Evolutionary conservation across 306 rosid genomes (phyloP), one percentile per base, ranked within the genome.

Genomic region (Cyamopsis tetragonoloba): DNA sequence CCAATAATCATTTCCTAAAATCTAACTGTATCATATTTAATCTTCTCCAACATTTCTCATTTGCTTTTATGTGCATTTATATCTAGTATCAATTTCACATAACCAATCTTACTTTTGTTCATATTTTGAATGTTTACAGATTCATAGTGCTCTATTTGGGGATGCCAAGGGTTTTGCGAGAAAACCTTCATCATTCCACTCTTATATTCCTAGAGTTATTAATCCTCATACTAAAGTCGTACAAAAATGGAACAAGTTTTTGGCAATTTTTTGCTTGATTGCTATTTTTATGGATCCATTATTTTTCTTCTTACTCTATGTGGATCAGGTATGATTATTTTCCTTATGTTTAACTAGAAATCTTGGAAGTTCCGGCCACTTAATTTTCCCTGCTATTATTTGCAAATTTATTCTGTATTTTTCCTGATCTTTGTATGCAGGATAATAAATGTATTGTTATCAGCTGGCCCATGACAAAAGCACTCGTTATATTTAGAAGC

Each of bases 221-320:
- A 89, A 89, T 48, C 98, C 96, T 72, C 98, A 89, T 64, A 4
- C 89, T 46, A 86, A 75, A 77, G 31, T 82, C 19, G 78, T 89
- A 34, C 98, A 89, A 62, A 75, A 22, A 10, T 92, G 96, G 98
- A 92, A 71, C 81, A 65, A 84, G 62, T 80, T 84, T 71, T 79
- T 89, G 31, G 95, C 79, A 79, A 89, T 87, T 38, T 64, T 87
- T 78, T 87, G 95, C 83, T 48, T 89, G 37, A 37, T 79, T 32
- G 85, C 95, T 50, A 77, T 87, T 75, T 92, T 89, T 68, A 79
- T 92, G n/a, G 96, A 92, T 50, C 98, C 98, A 6, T 81, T 92
- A 43, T 82, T 89, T 79, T 92, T 89, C 84, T 84, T 87, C 71
- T 19, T 81, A 74, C 83, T 89, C n/a, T 78, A 75, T 47, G 87